A percentile compares a stretch with the other conserved stretches of the same genome.
phyloP scores from a whole-genome alignment of 106 monocot species.

The Dioscorea zingiberensis region DNA sequence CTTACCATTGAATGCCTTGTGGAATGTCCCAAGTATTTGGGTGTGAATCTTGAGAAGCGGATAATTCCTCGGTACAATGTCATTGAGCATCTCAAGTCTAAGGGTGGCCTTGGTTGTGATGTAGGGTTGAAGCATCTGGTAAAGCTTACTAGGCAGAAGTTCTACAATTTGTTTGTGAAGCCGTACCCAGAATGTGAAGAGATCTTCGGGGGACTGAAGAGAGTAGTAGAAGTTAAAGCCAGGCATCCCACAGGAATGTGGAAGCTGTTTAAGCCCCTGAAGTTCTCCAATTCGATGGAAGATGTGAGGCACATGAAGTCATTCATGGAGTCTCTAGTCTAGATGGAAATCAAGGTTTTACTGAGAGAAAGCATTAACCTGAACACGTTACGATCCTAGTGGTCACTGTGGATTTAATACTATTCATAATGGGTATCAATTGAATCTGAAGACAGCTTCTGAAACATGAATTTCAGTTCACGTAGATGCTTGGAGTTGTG shows the following conservation, averaged over 20 bases:
- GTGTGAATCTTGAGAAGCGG: slow-evolving; percentile 78
- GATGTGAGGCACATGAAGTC: slow-evolving; percentile 60
- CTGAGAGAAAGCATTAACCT: too few species aligned
- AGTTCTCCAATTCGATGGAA: slow-evolving; percentile 23
- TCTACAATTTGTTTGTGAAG: slow-evolving; percentile 83
- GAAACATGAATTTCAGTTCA: too few species aligned
- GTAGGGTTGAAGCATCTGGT: slow-evolving; percentile 66
- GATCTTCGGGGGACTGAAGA: slow-evolving; percentile 17
- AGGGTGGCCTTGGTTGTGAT: slow-evolving; percentile 46
- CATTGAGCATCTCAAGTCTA: slow-evolving; percentile 55
- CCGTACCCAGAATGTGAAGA: slow-evolving; percentile 80
- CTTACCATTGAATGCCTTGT: slow-evolving; percentile 45
- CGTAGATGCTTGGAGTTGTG: too few species aligned
- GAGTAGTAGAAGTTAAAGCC: slow-evolving; percentile 7
- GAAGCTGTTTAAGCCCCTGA: slow-evolving; percentile 68
- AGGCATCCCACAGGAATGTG: slow-evolving; percentile 58
- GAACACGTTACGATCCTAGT: too few species aligned
- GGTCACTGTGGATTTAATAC: too few species aligned
- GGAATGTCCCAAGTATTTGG: slow-evolving; percentile 75
- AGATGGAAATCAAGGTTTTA: too few species aligned
- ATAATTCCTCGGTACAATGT: slow-evolving; percentile 66
- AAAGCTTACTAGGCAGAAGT: slow-evolving; percentile 53
- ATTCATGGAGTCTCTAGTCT: slow-evolving; percentile 52
- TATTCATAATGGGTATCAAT: too few species aligned
- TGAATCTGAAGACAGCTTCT: too few species aligned